Evolutionary conservation across 164 flowering plant species (phyloP), one percentile per base, ranked within the genome.

Genomic region (Platanus orientalis): DNA sequence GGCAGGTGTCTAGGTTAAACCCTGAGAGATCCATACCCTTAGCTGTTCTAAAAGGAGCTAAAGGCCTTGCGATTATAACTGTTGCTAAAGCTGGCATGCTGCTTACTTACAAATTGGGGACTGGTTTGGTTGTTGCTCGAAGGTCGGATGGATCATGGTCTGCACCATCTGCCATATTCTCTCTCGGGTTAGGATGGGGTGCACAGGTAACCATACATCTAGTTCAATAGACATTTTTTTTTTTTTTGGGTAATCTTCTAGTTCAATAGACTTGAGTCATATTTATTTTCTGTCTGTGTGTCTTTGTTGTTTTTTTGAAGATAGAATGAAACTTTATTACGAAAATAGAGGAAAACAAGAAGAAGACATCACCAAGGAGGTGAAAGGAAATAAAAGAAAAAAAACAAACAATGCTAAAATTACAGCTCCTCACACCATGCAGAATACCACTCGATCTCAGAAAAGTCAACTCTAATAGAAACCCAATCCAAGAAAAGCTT

Each of bases 71-170:
- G 34, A 84, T 92, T 61, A 58, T 92, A 57, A 92, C 98, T 13
- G 96, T 92, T 77, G 96, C 82, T 44, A 92, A 92, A 81, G 93
- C 77, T 56, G 98, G 98, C 7, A 76, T 74, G 52, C 66, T 92
- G 52, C 75, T 92, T 63, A 52, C 96, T 11, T 92, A 92, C 76
- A 92, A 92, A 75, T 45, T 92, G 54, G 98, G 98, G n/a, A 88
- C 98, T 75, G 98, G 98, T 66, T 77, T 92, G 78, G 98, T 90
- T 39, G 74, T 92, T 72, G 91, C 96, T 65, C 83, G 89, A 47
- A 81, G 96, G 68, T 73, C 83, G 59, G 96, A 92, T 88, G 93
- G 93, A 52, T 78, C 93, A n/a, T 92, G 98, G 98, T 92, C 98
- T 70, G 96, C 96, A 16, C 96, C 96, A 62, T 92, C 98, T 20